Percentiles rank a stretch among this genome's conserved stretches.
These are phyloP conservation scores for Yamadazyma aaseri DNA, from an alignment of 1,139 yeast genomes.

Conservation along the genomic window DNA sequence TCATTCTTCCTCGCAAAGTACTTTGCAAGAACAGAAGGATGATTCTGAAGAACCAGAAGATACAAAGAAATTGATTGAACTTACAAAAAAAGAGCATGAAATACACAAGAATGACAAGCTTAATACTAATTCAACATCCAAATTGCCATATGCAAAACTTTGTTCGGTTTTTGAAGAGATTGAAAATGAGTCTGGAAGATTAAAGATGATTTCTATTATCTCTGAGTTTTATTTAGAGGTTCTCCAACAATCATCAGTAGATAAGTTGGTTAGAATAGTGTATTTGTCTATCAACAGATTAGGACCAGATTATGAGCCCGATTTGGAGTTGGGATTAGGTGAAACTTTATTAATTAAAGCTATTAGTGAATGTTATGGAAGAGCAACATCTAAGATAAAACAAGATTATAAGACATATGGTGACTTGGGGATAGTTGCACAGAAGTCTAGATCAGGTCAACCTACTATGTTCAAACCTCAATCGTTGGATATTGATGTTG, in stretches of 20 bases:
- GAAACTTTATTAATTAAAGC: constrained; percentile 87
- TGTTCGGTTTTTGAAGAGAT: constrained; percentile 70
- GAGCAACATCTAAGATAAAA: constrained; percentile 68
- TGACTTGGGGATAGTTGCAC: constrained; percentile 89
- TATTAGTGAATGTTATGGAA: constrained; percentile 85
- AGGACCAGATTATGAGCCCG: constrained; percentile 93
- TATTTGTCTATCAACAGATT: constrained; percentile 83
- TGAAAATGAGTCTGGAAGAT: constrained; percentile 76
- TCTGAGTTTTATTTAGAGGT: constrained; percentile 69
- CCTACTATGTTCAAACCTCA: constrained; percentile 93
- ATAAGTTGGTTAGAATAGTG: constrained; percentile 65
- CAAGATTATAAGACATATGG: constrained; percentile 77
- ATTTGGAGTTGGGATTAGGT: constrained; percentile 88
- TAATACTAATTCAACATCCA: constrained; percentile 8
- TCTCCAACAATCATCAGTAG: constrained; percentile 51
- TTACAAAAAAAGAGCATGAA: constrained; percentile 21
- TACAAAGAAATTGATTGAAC: constrained; percentile 22
- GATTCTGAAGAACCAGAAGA: constrained; percentile 18
- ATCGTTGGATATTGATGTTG: constrained; percentile 68
- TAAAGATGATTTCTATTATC: constrained; percentile 74
- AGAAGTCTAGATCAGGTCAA: constrained; percentile 77
- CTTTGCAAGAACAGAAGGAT: not conserved
- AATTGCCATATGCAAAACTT: constrained; percentile 61
- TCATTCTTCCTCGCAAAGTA: not conserved
- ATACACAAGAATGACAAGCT: constrained; percentile 17